These are phyloP conservation scores for Bocquillonia castaneifolia DNA, from an alignment of 441 rosid genomes.

Conservation along the genomic window DNA sequence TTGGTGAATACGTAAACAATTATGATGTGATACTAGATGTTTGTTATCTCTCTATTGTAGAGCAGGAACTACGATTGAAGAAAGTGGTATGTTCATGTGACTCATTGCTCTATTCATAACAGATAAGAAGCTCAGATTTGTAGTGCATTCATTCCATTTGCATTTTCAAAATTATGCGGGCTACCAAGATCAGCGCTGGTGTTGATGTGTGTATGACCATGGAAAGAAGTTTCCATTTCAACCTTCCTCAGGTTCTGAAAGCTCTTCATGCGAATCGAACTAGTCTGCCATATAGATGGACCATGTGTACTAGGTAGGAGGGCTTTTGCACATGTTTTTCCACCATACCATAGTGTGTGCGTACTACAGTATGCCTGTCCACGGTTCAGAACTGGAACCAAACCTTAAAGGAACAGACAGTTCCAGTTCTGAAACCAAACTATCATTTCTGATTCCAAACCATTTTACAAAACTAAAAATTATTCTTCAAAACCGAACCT, in stretches of 20 bases:
- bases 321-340: not conserved
- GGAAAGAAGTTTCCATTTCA: conserved; percentile 62
- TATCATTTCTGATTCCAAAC: no score
- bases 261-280: conserved; percentile 89
- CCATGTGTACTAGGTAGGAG: conserved; percentile 67
- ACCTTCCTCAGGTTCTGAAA: conserved; percentile 75
- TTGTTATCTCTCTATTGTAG: conserved; percentile 68
- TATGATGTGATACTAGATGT: conserved; percentile 70
- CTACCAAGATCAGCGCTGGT: conserved; percentile 68
- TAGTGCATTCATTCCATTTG: not conserved
- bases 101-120: not conserved
- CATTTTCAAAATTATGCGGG: conserved; percentile 34
- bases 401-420: no score
- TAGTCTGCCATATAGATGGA: conserved; percentile 51
- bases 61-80: conserved; percentile 70
- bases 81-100: conserved; percentile 40
- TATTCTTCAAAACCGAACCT: no score
- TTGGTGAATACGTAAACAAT: conserved; percentile 50
- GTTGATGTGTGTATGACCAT: conserved; percentile 71
- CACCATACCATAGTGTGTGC: no score
- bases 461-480: no score
- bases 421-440: no score
- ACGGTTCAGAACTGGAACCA: no score
- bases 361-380: no score
- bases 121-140: not conserved